A percentile compares a stretch with the other conserved stretches of the same genome.
phyloP scores from a whole-genome alignment of 1,284 basidiomycete species.

The Afroboletus lepidellus region DNA sequence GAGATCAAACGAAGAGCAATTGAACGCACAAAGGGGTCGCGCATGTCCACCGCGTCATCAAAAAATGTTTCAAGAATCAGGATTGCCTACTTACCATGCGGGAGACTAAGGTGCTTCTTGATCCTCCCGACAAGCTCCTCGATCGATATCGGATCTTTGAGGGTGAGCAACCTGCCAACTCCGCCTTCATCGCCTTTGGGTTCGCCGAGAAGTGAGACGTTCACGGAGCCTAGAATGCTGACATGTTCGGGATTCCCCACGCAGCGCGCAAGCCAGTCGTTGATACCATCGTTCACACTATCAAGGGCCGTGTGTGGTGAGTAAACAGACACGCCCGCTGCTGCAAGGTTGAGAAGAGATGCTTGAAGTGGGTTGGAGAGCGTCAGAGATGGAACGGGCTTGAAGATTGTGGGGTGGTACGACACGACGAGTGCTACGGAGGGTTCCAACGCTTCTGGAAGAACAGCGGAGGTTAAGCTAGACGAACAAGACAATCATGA shows the following conservation, averaged over 20 bases:
- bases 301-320: conserved; percentile 88
- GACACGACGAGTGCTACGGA: conserved; percentile 71
- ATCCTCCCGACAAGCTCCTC: conserved; percentile 61
- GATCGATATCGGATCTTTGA: conserved; percentile 57
- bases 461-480: conserved; percentile 78
- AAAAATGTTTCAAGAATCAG: conserved; percentile 12
- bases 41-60: conserved; percentile 12
- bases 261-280: conserved; percentile 74
- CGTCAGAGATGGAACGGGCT: conserved; percentile 75
- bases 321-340: conserved; percentile 84
- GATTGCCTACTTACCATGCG: conserved; percentile 49
- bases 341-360: conserved; percentile 76
- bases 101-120: conserved; percentile 66
- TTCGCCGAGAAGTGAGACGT: conserved; percentile 40
- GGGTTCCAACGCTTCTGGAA: conserved; percentile 68
- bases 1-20: conserved; percentile 10
- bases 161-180: conserved; percentile 64
- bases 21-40: neutral
- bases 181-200: conserved; percentile 52
- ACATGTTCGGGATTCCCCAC: conserved; percentile 27
- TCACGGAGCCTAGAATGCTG: conserved; percentile 20
- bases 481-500: conserved; percentile 14
- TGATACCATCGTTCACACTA: conserved; percentile 78
- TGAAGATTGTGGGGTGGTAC: conserved; percentile 92
- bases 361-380: conserved; percentile 77